phyloP scores from a whole-genome alignment of 1,284 basidiomycete species.

The Cryptococcus jaspeensis region DNA sequence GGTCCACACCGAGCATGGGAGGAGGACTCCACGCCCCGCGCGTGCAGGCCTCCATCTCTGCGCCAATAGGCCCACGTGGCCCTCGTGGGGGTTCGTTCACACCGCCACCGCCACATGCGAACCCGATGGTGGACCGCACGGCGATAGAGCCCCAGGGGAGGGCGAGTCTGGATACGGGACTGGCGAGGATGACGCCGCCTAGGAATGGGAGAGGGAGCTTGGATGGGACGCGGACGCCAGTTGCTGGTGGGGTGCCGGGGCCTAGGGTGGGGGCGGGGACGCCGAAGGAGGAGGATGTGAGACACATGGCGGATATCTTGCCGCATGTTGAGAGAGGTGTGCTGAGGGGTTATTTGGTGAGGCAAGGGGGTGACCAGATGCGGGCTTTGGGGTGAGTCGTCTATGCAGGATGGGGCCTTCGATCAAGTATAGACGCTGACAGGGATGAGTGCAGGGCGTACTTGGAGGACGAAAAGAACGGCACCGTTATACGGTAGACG shows the following conservation, averaged over 20 bases:
- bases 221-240: background rate
- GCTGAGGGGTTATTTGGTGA: slow-evolving; percentile 68
- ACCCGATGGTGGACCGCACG: slow-evolving; percentile 25
- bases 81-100: slow-evolving; percentile 28
- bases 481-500: slow-evolving; percentile 53
- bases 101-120: slow-evolving; percentile 26
- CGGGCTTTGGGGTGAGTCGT: slow-evolving; percentile 63
- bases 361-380: slow-evolving; percentile 66
- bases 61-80: slow-evolving; percentile 34
- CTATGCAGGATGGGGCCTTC: background rate
- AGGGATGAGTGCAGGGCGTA: slow-evolving; percentile 60
- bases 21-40: slow-evolving; percentile 8
- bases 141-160: slow-evolving; percentile 24
- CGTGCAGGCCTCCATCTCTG: slow-evolving; percentile 20
- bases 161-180: slow-evolving; percentile 29
- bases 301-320: slow-evolving; percentile 68
- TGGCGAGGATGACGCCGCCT: slow-evolving; percentile 14
- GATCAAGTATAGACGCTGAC: background rate
- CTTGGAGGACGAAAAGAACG: slow-evolving; percentile 80
- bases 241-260: slow-evolving; percentile 24
- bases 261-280: slow-evolving; percentile 17
- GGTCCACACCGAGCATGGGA: background rate
- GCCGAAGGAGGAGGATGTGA: slow-evolving; percentile 52
- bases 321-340: slow-evolving; percentile 71
- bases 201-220: background rate